These are phyloP conservation scores for Phoenix dactylifera DNA, from an alignment of 176 grass and related monocot genomes.

Conservation along the genomic window DNA sequence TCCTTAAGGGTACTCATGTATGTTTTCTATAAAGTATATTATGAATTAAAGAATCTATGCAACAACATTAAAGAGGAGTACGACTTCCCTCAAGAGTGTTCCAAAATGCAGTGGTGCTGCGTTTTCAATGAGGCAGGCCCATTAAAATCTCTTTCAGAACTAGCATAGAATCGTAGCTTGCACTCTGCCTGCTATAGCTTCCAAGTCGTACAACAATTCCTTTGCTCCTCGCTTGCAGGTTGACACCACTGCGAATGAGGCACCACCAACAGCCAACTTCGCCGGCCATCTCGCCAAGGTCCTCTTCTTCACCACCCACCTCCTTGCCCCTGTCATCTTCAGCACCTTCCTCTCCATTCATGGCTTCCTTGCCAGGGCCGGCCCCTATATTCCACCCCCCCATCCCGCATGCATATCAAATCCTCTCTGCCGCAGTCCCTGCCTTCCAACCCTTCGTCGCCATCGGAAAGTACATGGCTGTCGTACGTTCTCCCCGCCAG, in stretches of 20 bases:
- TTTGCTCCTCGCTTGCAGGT: constrained; percentile 10
- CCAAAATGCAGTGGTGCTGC: too few relatives aligned
- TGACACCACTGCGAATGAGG: not conserved
- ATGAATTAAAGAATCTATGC: too few relatives aligned
- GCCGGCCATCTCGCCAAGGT: constrained; percentile 31
- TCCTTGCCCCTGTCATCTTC: constrained; percentile 47
- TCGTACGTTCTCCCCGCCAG: constrained; percentile 38
- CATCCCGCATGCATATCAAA: constrained; percentile 40
- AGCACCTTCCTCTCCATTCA: constrained; percentile 48
- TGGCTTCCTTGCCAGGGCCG: constrained; percentile 41
- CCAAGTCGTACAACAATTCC: not conserved
- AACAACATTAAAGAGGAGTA: too few relatives aligned
- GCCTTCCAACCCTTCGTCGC: constrained; percentile 31
- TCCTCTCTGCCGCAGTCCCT: constrained; percentile 43
- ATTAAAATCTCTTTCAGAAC: too few relatives aligned
- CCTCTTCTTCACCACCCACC: constrained; percentile 52
- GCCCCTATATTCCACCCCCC: constrained; percentile 30
- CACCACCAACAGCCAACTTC: constrained; percentile 21
- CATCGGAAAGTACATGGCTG: constrained; percentile 26
- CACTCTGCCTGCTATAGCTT: too few relatives aligned
- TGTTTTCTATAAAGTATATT: too few relatives aligned
- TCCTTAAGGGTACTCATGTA: too few relatives aligned
- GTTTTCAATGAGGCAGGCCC: too few relatives aligned
- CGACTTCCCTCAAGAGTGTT: too few relatives aligned
- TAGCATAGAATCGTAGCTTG: too few relatives aligned